Conservation (phyloP, 2,329 filamentous ascomycete genomes). For the Aspergillus costaricaensis region DNA sequence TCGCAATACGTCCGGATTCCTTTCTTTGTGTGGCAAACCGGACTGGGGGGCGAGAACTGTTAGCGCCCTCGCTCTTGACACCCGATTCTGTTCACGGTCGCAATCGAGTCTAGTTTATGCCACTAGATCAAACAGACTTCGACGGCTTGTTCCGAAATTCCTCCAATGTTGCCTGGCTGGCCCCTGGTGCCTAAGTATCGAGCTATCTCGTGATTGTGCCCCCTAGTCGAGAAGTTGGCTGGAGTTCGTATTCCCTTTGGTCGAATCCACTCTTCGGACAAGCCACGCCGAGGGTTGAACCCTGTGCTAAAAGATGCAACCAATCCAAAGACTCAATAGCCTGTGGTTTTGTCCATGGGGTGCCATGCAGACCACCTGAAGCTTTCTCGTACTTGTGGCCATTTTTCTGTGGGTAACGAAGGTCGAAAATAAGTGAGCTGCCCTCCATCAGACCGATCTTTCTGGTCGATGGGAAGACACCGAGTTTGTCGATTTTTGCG, state of each 20-base stretch:
- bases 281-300: not conserved
- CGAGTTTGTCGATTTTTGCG: no score
- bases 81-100: not conserved
- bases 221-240: not conserved
- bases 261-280: not conserved
- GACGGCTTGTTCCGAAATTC: slow-evolving; percentile 1
- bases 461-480: not conserved
- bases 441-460: not conserved
- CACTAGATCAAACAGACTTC: slow-evolving; percentile 1
- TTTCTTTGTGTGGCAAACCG: not conserved
- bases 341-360: no score
- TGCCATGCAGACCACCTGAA: not conserved
- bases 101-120: not conserved
- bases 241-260: no score
- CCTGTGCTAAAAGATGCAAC: not conserved
- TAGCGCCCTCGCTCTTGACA: slow-evolving; percentile 1
- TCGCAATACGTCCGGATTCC: not conserved
- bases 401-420: not conserved
- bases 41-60: not conserved
- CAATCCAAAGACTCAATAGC: not conserved
- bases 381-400: not conserved
- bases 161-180: not conserved
- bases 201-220: not conserved
- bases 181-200: not conserved
- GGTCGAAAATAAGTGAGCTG: not conserved